These are phyloP conservation scores for Russula brevipes DNA, from an alignment of 768 basidiomycete species.

Conservation along the genomic window DNA sequence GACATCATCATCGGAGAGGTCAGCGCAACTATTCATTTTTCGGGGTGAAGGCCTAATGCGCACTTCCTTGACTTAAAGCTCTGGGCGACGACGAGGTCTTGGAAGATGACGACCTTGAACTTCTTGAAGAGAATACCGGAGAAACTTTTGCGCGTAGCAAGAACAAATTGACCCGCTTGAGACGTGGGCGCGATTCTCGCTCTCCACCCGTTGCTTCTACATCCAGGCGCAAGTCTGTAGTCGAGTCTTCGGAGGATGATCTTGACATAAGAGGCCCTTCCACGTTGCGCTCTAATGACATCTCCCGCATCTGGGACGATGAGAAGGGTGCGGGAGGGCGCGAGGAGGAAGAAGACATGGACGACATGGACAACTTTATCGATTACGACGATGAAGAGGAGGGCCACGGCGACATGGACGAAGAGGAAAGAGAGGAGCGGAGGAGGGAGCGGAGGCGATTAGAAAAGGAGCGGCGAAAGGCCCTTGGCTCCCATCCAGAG, in stretches of 20 bases:
- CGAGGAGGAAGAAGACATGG: slow-evolving; percentile 62
- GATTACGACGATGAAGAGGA: slow-evolving; percentile 66
- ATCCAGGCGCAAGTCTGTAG: slow-evolving; percentile 51
- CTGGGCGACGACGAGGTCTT: slow-evolving; percentile 59
- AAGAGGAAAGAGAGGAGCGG: slow-evolving; percentile 70
- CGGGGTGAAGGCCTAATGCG: slow-evolving; percentile 11
- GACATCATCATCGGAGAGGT: slow-evolving; percentile 56
- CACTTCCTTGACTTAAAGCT: slow-evolving; percentile 10
- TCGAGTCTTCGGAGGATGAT: slow-evolving; percentile 77
- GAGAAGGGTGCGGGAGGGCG: slow-evolving; percentile 44
- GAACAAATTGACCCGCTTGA: slow-evolving; percentile 66
- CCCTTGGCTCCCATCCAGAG: slow-evolving; percentile 61
- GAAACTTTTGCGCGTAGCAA: slow-evolving; percentile 51
- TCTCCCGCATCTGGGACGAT: slow-evolving; percentile 83
- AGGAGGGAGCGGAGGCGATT: slow-evolving; percentile 62
- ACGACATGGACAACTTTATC: slow-evolving; percentile 72
- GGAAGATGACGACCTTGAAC: slow-evolving; percentile 85
- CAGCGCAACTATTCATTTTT: slow-evolving; percentile 32
- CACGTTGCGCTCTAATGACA: slow-evolving; percentile 50
- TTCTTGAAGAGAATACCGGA: slow-evolving; percentile 81
- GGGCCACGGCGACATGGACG: slow-evolving; percentile 57
- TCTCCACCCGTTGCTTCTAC: slow-evolving; percentile 62
- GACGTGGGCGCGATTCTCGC: slow-evolving; percentile 67
- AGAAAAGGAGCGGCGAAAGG: slow-evolving; percentile 61
- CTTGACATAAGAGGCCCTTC: slow-evolving; percentile 50